Base-by-base conservation (phyloP, 257 asterid species). In the Leptodermis oblonga region DNA sequence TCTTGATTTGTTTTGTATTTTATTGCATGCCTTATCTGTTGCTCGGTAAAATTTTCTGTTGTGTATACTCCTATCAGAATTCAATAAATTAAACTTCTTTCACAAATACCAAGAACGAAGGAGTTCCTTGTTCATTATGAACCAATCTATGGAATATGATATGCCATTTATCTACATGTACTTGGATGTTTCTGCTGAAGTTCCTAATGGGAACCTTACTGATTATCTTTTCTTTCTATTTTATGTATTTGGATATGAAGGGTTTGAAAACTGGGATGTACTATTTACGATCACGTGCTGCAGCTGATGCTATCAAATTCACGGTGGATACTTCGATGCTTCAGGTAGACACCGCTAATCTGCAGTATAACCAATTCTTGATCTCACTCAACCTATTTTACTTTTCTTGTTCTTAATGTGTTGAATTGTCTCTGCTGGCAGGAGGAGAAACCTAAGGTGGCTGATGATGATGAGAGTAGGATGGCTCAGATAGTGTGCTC, bases 201-300 rank as follows among this genome's bases (percentile, higher is more conserved):
- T 39, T 26, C 36, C 36, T 0, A 62, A 36, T 39, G 18, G 33
- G 37, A 3, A 7, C 53, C 12, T 15, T 22, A 34, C 65, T 37
- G 17, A 33, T 17, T 13, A 18, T 22, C 37, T 56, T 4, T 7
- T n/a, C 15, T 22, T 63, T 63, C 39, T 37, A 48, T 15, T 42
- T 63, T 39, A 0, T 25, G 51, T 59, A 67, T 43, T 46, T 22
- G 7, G 20, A 1, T 7, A 48, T 70, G 77, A 67, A 90, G 98
- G 98, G 97, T 31, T 73, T 93, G 87, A 93, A 93, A 85, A 90
- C 98, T 0, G 97, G 97, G 70, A 88, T 93, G 98, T 93, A 93
- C 81, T 93, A 88, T 71, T 83, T 93, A 25, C 80, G 97, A 70
- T 81, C 98, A 12, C 96, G 95, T 11, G 95, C 98, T 55, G 97